Percentiles rank a stretch among this genome's conserved stretches.
Conservation (phyloP, 306 rosid species). For the Corylus americana region DNA sequence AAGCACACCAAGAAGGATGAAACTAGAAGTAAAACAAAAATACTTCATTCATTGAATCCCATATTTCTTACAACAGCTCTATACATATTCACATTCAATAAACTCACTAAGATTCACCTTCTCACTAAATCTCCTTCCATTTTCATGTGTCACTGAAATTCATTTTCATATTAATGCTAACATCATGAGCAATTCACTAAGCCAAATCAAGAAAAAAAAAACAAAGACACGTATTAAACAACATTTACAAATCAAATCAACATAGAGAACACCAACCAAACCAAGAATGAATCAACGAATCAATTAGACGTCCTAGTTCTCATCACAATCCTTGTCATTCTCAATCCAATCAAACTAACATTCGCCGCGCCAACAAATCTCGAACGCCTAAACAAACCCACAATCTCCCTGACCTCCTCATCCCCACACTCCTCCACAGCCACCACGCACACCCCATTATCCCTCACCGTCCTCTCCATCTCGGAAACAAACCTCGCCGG, state of each 20-base stretch:
- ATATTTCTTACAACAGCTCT: background rate
- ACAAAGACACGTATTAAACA: background rate
- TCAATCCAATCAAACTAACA: slow-evolving; percentile 57
- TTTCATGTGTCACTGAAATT: background rate
- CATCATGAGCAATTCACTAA: background rate
- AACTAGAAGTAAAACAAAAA: background rate
- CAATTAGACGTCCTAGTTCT: slow-evolving; percentile 44
- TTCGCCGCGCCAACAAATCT: slow-evolving; percentile 43
- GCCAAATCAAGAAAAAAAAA: background rate
- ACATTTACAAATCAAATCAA: background rate
- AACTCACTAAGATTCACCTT: background rate
- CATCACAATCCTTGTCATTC: slow-evolving; percentile 72
- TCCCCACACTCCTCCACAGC: slow-evolving; percentile 60
- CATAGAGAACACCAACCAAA: background rate
- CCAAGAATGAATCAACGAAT: slow-evolving; percentile 27
- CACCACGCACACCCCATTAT: slow-evolving; percentile 55
- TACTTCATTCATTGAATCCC: background rate
- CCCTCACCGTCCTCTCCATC: slow-evolving; percentile 74
- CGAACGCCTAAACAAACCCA: slow-evolving; percentile 59
- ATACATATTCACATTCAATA: background rate
- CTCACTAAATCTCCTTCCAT: background rate
- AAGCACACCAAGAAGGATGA: background rate
- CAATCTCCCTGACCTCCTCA: slow-evolving; percentile 52
- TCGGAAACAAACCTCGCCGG: slow-evolving; percentile 67
- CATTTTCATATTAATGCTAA: background rate